Conservation (phyloP, 2,329 filamentous ascomycete species). For the Sordariomycetes sp. region DNA sequence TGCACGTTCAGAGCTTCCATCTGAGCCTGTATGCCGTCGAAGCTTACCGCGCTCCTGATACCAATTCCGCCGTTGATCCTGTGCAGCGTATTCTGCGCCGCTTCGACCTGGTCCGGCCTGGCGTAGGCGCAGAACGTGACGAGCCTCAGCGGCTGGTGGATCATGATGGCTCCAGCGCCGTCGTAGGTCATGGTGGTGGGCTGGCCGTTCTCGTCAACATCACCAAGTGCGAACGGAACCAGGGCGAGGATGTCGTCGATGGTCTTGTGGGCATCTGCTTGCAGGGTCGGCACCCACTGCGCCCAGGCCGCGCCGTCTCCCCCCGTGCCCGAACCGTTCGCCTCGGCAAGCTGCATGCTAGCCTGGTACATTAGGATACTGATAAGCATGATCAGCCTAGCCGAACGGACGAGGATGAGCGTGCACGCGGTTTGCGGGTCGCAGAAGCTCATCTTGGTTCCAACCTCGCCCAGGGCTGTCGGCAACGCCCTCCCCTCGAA, state of each 20-base stretch:
- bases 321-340: background rate
- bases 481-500: slow-evolving; percentile 17
- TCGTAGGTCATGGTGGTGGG: slow-evolving; percentile 14
- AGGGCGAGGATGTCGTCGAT: slow-evolving; percentile 20
- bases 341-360: slow-evolving; percentile 5
- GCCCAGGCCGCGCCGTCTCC: slow-evolving; percentile 5
- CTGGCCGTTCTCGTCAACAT: slow-evolving; percentile 13
- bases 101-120: slow-evolving; percentile 12
- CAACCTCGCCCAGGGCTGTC: slow-evolving; percentile 15
- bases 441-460: slow-evolving; percentile 10
- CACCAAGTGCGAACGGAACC: slow-evolving; percentile 21
- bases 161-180: slow-evolving; percentile 19
- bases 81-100: slow-evolving; percentile 11
- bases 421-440: slow-evolving; percentile 22
- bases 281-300: slow-evolving; percentile 9
- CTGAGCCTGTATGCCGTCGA: no score
- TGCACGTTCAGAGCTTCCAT: no score
- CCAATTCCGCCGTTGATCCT: slow-evolving; percentile 18
- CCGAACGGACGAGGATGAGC: slow-evolving; percentile 19
- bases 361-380: slow-evolving; percentile 16
- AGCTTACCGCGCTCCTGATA: slow-evolving; percentile 17
- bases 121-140: slow-evolving; percentile 18
- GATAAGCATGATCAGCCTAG: slow-evolving; percentile 18
- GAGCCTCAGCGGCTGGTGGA: slow-evolving; percentile 19
- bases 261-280: slow-evolving; percentile 12